Evolutionary conservation across 352 stramenopile genomes (phyloP), one percentile per base, ranked within the genome.

Genomic region (Bremia lactucae): DNA sequence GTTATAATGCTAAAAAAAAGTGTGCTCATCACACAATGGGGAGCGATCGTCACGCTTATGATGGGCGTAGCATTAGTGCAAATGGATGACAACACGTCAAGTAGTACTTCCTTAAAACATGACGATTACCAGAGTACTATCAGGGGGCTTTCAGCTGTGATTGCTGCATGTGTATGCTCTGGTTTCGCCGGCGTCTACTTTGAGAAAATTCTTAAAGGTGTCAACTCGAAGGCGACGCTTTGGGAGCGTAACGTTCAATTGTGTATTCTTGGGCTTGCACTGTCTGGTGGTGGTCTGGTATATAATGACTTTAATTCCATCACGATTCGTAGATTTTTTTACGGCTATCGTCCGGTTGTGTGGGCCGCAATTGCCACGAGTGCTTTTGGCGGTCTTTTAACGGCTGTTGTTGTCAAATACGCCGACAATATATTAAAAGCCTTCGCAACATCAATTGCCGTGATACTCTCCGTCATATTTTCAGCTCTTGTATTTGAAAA

Each of bases 371-470:
- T 92, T 22, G 41, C 38, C 19, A 53, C 83, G 31, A 80, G 71
- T 24, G 79, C 76, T 7, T 77, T 87, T 26, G 79, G 79, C 22
- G 79, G 79, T 0, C 47, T 92, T 36, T 67, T 92, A 31, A 89
- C 77, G 4, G 79, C 79, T 10, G 73, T 88, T 4, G 79, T 92
- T 15, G 77, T 92, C 46, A 88, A 88, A 46, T 92, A 89, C 43
- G 77, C 79, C 14, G 79, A 92, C 58, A 92, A 92, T 46, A 85
- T 92, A 45, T 53, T 92, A 51, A 92, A 92, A 59, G 78, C 70
- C 11, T 92, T 92, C 33, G 76, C 76, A 2, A 92, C 79, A 29
- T 88, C 79, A 6, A 87, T 92, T 40, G 77, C 76, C 5, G 73
- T 89, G 19, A 65, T 92, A 21, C 55, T 92, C 0, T 88, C 73